Evolutionary conservation across 495 filamentous ascomycete species (phyloP), one percentile per base, ranked within the genome.

Genomic region (Barbatosphaeria neglecta): DNA sequence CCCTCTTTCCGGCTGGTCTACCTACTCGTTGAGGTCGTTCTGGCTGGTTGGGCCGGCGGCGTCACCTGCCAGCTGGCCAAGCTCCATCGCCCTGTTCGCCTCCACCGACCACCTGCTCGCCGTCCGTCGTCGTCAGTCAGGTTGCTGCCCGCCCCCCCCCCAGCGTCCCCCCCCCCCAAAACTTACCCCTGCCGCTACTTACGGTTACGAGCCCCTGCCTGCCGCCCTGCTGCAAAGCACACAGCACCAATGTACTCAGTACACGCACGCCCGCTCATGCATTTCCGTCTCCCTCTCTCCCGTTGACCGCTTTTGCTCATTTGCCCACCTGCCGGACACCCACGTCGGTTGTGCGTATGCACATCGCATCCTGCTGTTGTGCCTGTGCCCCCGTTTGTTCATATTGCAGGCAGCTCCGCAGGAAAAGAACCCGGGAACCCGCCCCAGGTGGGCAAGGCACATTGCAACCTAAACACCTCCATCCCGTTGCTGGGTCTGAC

Each of bases 231-330:
- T 16, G 6, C 33, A 5, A 16, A 4, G 5, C 15, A 6, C 33
- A 6, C 15, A 16, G 5, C 33, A 11, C 19, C 39, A 22, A 10
- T 7, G 39, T 22, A 5, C n/a, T 5, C 4, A 39, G 16, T n/a
- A 39, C 9, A n/a, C 11, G 16, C n/a, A 9, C n/a, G 37, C 16
- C 18, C 6, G 17, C 18, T 23, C n/a, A 22, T 19, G 6, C 20
- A 22, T 19, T 9, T 22, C 38, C 39, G 13, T 22, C 22, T 24
- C 19, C 11, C 39, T 23, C 22, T 9, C 24, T n/a, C 22, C 22
- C 45, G 4, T 24, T 46, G 45, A 46, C 45, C 45, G 45, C 45
- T 25, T 46, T 41, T 46, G 45, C 40, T 27, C 16, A 11, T 37
- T n/a, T n/a, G n/a, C n/a, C 27, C 27, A 11, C 33, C 33, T n/a